These are phyloP conservation scores for Cryptosporidium viatorum DNA, from an alignment of 169 alveolate species.

Conservation along the genomic window DNA sequence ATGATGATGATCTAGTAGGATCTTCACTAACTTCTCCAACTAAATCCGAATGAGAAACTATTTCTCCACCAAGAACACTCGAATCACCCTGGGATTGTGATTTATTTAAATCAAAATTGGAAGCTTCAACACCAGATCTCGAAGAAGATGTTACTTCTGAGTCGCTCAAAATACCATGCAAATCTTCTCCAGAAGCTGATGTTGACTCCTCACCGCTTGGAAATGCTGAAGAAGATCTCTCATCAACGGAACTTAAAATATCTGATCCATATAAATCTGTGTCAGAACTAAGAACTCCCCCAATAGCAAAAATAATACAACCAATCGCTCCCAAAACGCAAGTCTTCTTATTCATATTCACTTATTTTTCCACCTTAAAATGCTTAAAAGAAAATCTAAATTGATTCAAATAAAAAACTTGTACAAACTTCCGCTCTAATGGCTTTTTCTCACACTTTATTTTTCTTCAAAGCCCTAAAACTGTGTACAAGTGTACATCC, in stretches of 20 bases:
- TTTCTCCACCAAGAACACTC: background rate
- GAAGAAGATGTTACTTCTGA: background rate
- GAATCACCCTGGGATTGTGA: background rate
- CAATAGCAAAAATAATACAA: background rate
- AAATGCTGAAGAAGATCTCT: background rate
- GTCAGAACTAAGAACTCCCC: conserved; percentile 2
- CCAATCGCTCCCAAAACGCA: conserved; percentile 6
- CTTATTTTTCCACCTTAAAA: background rate
- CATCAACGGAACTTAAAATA: background rate
- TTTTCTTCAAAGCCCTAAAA: conserved; percentile 3
- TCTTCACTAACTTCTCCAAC: background rate
- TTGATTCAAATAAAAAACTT: background rate
- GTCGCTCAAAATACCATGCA: background rate
- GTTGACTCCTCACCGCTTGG: background rate
- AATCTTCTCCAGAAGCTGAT: background rate
- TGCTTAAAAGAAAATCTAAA: background rate
- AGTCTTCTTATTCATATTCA: background rate
- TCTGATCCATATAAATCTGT: background rate
- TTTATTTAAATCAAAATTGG: background rate
- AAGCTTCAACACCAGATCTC: background rate
- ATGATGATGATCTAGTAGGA: background rate
- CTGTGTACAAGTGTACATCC: background rate
- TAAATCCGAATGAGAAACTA: background rate
- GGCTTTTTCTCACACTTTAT: background rate
- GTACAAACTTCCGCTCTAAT: background rate